These are phyloP conservation scores for Aspergillus felis DNA, from an alignment of 2,329 filamentous ascomycete genomes.

Conservation along the genomic window DNA sequence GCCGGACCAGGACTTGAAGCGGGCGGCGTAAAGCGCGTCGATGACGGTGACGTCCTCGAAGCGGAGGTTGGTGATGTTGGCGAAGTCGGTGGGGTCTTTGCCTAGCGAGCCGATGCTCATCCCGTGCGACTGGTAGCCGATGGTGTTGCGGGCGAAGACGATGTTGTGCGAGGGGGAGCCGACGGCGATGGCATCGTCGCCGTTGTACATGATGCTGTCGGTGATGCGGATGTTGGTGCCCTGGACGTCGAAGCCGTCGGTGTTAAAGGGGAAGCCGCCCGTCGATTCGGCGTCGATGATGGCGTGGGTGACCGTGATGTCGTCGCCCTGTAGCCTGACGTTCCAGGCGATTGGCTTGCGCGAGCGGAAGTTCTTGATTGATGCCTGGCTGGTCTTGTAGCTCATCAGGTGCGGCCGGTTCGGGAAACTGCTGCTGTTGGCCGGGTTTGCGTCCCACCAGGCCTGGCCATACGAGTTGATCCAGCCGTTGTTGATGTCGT, in stretches of 20 bases:
- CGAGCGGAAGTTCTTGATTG: constrained; percentile 40
- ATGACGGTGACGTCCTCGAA: constrained; percentile 44
- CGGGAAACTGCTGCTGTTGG: constrained; percentile 35
- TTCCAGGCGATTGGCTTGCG: constrained; percentile 45
- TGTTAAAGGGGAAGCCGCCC: constrained; percentile 43
- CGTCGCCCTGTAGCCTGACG: constrained; percentile 36
- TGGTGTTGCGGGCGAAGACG: constrained; percentile 36
- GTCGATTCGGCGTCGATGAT: constrained; percentile 39
- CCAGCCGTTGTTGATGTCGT: constrained; percentile 40
- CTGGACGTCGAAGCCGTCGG: constrained; percentile 30
- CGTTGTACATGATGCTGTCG: constrained; percentile 38
- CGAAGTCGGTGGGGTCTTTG: constrained; percentile 31
- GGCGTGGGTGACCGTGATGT: constrained; percentile 39
- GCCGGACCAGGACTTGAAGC: constrained; percentile 45
- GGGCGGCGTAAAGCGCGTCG: constrained; percentile 40
- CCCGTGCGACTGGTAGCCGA: constrained; percentile 44
- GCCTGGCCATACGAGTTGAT: constrained; percentile 45
- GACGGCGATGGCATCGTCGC: constrained; percentile 44
- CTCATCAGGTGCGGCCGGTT: constrained; percentile 41
- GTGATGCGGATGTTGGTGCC: constrained; percentile 27
- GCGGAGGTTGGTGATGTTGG: constrained; percentile 40
- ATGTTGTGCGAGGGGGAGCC: constrained; percentile 37
- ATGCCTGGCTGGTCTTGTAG: constrained; percentile 35
- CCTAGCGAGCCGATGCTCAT: constrained; percentile 45
- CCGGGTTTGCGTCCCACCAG: constrained; percentile 45